Evolutionary conservation across 768 basidiomycete species (phyloP).

Genomic region (Austroboletus eburneus): DNA sequence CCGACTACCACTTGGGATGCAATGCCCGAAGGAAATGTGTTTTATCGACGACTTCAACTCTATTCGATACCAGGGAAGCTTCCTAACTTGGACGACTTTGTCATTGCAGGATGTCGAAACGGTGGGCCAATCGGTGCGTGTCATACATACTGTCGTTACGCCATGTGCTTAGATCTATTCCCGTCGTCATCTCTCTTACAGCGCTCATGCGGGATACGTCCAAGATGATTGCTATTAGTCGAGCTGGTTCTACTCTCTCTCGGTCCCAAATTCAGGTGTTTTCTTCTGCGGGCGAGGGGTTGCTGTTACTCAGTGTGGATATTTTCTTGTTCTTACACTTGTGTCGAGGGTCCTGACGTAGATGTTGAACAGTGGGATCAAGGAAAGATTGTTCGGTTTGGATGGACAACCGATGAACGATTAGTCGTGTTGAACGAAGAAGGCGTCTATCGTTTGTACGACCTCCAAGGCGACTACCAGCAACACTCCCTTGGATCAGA

Average conservation of each 20-base stretch:
- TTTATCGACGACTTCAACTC: constrained; percentile 81
- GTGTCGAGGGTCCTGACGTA: constrained; percentile 8
- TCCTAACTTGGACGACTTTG: constrained; percentile 73
- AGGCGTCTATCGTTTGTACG: constrained; percentile 86
- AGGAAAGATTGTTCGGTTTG: constrained; percentile 73
- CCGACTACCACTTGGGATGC: constrained; percentile 87
- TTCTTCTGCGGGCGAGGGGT: constrained; percentile 76
- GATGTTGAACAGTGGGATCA: constrained; percentile 78
- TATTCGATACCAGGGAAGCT: constrained; percentile 81
- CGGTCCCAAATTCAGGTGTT: constrained; percentile 86
- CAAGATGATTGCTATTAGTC: constrained; percentile 72
- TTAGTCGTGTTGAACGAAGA: constrained; percentile 88
- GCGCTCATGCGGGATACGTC: constrained; percentile 85
- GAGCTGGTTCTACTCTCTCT: constrained; percentile 49
- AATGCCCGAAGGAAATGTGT: constrained; percentile 81
- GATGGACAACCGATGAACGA: constrained; percentile 80
- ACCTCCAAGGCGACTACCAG: constrained; percentile 78
- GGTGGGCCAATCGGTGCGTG: constrained; percentile 84
- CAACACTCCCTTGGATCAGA: constrained; percentile 84
- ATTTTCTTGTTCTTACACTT: constrained; percentile 12
- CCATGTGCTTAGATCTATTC: no score
- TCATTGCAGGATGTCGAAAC: constrained; percentile 76
- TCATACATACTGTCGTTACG: not conserved
- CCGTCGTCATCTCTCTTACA: constrained; percentile 26
- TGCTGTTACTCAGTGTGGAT: constrained; percentile 71